Conservation (phyloP, 768 basidiomycete species). For the Amanita thiersii region DNA sequence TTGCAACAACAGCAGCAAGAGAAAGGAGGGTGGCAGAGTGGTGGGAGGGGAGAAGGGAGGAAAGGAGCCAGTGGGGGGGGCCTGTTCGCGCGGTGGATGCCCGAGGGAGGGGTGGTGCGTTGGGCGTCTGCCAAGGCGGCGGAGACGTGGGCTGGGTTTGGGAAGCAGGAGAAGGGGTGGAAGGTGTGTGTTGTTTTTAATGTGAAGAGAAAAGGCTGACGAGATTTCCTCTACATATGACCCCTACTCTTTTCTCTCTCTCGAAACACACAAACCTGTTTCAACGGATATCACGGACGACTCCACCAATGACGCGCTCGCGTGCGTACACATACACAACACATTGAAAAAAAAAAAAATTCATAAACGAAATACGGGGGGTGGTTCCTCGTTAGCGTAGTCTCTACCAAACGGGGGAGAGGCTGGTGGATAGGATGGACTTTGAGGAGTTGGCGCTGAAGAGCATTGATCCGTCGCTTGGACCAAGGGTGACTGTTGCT, state of each 20-base stretch:
- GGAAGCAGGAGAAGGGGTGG: conserved; percentile 65
- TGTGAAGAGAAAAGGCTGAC: neutral
- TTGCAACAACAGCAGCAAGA: conserved; percentile 4
- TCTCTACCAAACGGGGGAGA: conserved; percentile 59
- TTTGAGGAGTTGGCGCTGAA: conserved; percentile 78
- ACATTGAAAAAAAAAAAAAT: conserved; percentile 3
- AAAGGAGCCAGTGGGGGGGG: conserved; percentile 2
- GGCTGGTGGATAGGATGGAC: conserved; percentile 61
- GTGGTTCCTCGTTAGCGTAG: conserved; percentile 28
- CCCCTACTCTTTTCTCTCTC: neutral
- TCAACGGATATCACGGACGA: neutral
- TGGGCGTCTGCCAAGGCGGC: conserved; percentile 46
- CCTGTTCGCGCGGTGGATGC: conserved; percentile 21
- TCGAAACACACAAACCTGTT: neutral
- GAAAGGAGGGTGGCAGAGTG: conserved; percentile 19
- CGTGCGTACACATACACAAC: conserved; percentile 4
- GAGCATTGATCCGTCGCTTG: conserved; percentile 60
- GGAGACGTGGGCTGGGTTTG: conserved; percentile 57
- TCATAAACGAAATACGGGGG: neutral
- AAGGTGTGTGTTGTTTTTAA: conserved; percentile 38
- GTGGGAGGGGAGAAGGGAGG: conserved; percentile 9
- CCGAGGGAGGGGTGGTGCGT: conserved; percentile 36
- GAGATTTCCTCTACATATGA: neutral
- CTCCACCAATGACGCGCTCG: neutral
- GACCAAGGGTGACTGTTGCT: conserved; percentile 35